These are phyloP conservation scores for Selaginella tamariscina DNA, from an alignment of 75 land plant species.

Conservation along the genomic window DNA sequence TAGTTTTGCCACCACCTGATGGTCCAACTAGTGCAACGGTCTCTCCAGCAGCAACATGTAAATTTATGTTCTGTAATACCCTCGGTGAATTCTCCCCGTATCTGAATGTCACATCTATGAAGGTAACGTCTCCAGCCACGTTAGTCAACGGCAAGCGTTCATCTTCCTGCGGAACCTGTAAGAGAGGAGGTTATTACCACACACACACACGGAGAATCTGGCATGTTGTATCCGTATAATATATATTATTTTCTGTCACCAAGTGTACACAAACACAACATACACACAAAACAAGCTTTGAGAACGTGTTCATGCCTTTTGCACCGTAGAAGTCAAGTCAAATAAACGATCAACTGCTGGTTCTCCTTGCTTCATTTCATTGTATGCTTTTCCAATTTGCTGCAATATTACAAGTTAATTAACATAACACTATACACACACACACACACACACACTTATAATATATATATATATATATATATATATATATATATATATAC, in stretches of 20 bases:
- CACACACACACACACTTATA: too few relatives aligned
- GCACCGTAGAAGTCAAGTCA: slow-evolving; percentile 42
- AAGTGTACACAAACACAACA: too few relatives aligned
- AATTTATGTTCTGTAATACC: slow-evolving; percentile 46
- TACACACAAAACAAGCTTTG: too few relatives aligned
- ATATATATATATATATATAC: not conserved
- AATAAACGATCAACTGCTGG: slow-evolving; percentile 91
- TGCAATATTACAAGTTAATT: slow-evolving; percentile 15
- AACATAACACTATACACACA: not conserved
- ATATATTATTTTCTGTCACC: too few relatives aligned
- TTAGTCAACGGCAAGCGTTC: slow-evolving; percentile 32
- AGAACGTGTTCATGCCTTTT: slow-evolving; percentile 15
- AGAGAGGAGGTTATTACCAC: too few relatives aligned
- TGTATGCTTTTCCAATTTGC: slow-evolving; percentile 88
- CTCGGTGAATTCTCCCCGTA: slow-evolving; percentile 41
- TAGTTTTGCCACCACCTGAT: slow-evolving; percentile 94
- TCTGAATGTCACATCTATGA: slow-evolving; percentile 48
- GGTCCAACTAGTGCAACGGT: slow-evolving; percentile 85
- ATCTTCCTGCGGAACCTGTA: slow-evolving; percentile 48
- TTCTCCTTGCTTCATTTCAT: slow-evolving; percentile 90
- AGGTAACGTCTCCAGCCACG: slow-evolving; percentile 66
- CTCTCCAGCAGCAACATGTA: slow-evolving; percentile 70
- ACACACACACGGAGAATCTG: too few relatives aligned
- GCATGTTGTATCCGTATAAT: too few relatives aligned
- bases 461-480: too few relatives aligned